Evolutionary conservation across 768 basidiomycete species (phyloP).

Genomic region (Chalciporus sphaerocephalus): DNA sequence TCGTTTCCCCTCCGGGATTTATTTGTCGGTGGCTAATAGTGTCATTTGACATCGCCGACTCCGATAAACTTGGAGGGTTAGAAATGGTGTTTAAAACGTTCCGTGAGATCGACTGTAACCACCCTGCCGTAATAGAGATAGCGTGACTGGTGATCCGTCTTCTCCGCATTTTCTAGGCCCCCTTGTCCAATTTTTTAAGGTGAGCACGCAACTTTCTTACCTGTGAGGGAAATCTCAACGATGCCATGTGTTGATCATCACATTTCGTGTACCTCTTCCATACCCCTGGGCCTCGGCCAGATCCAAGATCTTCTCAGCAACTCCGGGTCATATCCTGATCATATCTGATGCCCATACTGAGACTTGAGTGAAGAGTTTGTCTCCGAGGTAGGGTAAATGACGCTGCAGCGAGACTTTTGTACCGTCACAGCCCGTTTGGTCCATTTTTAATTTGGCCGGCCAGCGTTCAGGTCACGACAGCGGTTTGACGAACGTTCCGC

Average conservation of each 20-base stretch:
- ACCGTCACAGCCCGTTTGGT: conserved; percentile 7
- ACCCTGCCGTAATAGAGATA: not conserved
- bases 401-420: not conserved
- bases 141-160: not conserved
- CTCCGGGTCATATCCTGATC: conserved; percentile 2
- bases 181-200: not conserved
- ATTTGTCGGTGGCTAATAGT: not conserved
- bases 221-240: not conserved
- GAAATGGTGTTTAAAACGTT: not conserved
- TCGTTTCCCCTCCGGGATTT: not conserved
- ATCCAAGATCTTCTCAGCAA: conserved; percentile 9
- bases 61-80: not conserved
- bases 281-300: conserved; percentile 5
- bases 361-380: conserved; percentile 8
- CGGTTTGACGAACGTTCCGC: not conserved
- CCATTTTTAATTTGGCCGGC: conserved; percentile 15
- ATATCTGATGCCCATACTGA: conserved; percentile 4
- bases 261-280: not conserved
- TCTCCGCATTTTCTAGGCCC: conserved; percentile 13
- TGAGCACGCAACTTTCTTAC: not conserved
- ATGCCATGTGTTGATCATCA: conserved; percentile 1
- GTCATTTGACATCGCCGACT: not conserved
- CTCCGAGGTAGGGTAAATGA: conserved; percentile 4
- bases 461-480: not conserved
- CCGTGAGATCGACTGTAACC: not conserved